Conservation (phyloP, 2,329 filamentous ascomycete genomes). For the Phyllosticta citribraziliensis region DNA sequence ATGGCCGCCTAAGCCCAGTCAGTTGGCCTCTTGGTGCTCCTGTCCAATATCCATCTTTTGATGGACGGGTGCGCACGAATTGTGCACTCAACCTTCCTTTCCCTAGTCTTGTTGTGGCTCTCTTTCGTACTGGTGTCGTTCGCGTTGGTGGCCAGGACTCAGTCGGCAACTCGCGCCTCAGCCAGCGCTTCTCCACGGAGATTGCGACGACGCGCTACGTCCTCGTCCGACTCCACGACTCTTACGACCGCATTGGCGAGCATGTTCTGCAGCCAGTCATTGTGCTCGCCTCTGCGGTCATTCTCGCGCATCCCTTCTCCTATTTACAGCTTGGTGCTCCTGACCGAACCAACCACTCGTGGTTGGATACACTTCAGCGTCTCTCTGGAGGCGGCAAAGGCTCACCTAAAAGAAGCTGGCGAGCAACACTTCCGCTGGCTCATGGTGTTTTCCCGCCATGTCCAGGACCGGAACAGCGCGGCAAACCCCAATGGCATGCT, state of each 20-base stretch:
- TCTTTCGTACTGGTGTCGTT: neutral
- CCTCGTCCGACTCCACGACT: neutral
- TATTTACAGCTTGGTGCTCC: too few relatives aligned
- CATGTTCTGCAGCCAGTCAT: neutral
- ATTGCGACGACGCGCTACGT: neutral
- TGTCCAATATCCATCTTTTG: too few relatives aligned
- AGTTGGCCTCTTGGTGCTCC: too few relatives aligned
- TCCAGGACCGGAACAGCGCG: conserved; percentile 4
- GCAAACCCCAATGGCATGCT: conserved; percentile 52
- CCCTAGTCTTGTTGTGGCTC: too few relatives aligned
- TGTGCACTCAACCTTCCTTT: too few relatives aligned
- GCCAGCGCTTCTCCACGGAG: neutral
- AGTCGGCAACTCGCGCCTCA: neutral
- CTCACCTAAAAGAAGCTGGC: conserved; percentile 80
- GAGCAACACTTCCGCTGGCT: conserved; percentile 97
- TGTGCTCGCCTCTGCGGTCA: neutral
- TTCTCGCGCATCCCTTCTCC: too few relatives aligned
- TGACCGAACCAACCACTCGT: too few relatives aligned
- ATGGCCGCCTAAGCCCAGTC: neutral
- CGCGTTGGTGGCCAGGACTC: too few relatives aligned
- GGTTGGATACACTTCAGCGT: conserved; percentile 51
- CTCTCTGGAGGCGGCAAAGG: conserved; percentile 77
- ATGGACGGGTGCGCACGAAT: too few relatives aligned
- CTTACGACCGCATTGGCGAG: neutral
- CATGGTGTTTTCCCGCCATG: conserved; percentile 83